Evolutionary conservation across 805 yeast species (phyloP).

Genomic region (Saturnispora besseyi): DNA sequence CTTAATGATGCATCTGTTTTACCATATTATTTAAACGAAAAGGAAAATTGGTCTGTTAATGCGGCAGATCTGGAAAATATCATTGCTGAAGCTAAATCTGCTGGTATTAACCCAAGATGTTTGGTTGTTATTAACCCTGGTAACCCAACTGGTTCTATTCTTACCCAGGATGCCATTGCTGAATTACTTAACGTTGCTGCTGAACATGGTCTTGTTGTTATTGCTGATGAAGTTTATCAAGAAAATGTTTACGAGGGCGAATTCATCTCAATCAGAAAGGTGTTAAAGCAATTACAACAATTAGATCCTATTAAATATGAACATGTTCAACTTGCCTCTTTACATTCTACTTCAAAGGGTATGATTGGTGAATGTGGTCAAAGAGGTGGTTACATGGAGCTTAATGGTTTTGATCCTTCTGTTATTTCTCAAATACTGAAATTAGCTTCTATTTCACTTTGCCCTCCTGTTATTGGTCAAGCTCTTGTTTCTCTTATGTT

Average conservation of each 20-base stretch:
- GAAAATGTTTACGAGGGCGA: conserved; percentile 78
- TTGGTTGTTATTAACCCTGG: conserved; percentile 96
- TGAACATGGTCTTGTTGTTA: conserved; percentile 70
- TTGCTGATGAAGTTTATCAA: conserved; percentile 98
- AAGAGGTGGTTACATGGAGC: conserved; percentile 98
- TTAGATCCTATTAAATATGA: conserved; percentile 43
- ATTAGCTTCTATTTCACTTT: conserved; percentile 81
- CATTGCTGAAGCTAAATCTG: conserved; percentile 37
- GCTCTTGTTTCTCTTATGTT: conserved; percentile 88
- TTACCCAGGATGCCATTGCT: conserved; percentile 55
- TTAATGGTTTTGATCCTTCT: conserved; percentile 67
- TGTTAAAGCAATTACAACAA: conserved; percentile 54
- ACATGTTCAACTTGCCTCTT: conserved; percentile 79
- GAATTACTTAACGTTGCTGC: conserved; percentile 76
- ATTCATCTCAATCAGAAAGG: conserved; percentile 78
- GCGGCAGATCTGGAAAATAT: conserved; percentile 51
- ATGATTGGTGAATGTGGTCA: conserved; percentile 98
- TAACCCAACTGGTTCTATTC: conserved; percentile 91
- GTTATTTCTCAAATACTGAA: conserved; percentile 67
- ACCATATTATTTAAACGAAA: conserved; percentile 81
- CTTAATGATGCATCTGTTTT: conserved; percentile 74
- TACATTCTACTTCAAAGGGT: conserved; percentile 98
- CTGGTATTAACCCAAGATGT: conserved; percentile 61
- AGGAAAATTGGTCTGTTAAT: conserved; percentile 75
- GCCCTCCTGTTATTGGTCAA: conserved; percentile 95